Evolutionary conservation across 108 stramenopile species (phyloP), one percentile per base, ranked within the genome.

Genomic region (Mediolabrus comicus): DNA sequence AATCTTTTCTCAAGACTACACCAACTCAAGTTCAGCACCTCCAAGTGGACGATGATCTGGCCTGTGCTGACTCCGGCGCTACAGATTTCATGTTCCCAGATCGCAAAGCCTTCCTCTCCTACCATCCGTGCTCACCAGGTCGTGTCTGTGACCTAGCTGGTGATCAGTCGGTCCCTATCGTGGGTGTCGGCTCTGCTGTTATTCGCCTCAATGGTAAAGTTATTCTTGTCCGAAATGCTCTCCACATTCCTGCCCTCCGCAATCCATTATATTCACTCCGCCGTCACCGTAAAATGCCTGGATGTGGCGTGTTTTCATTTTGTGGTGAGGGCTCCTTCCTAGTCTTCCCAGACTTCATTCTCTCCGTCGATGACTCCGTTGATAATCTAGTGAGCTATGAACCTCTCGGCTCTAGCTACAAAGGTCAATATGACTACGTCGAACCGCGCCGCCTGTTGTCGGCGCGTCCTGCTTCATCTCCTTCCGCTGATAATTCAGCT

Each of bases 21-120:
- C 22, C 17, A 2, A 4, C 2, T 39, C 61, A 19, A 14, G 19
- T 25, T 3, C 16, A 8, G 3, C 17, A 2, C 12, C 11, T 12
- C 17, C 9, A 26, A 22, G 41, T 22, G 38, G 61, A 13, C 28
- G 61, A 7, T 34, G 4, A 4, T 7, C 4, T 34, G 36, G 36
- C 36, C 13, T 38, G 36, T 38, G 71, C 55, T 11, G 62, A 72
- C 28, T 31, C 62, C 0, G 71, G 71, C 27, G 62, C 62, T 1
- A 64, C 71, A 0, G 41, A 72, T 7, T 35, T 29, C 41, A 73
- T 73, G 72, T n/a, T 64, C 31, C 63, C 63, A 0, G 72, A 65
- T 14, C 25, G 59, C 2, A 7, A 31, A 12, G 57, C 64, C 0
- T 73, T 73, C 25, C 57, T 34, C 5, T 73, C 64, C 7, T 73